Evolutionary conservation across 257 asterid genomes (phyloP).

Genomic region (Solanum sparsipilum): DNA sequence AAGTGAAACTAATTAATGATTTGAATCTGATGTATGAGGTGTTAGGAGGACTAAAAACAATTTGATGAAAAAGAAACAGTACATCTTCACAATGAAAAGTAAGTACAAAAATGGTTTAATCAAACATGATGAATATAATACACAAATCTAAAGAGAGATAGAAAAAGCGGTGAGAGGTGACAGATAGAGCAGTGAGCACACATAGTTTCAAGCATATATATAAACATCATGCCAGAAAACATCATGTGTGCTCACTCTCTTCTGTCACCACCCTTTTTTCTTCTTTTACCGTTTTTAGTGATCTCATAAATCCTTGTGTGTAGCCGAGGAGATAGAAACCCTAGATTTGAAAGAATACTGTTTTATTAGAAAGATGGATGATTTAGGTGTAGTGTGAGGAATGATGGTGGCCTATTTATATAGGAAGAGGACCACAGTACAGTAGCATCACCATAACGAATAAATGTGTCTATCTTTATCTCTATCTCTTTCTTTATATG

Average conservation of each 20-base stretch:
- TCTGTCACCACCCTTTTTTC: conserved; percentile 43
- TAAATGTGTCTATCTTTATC: conserved; percentile 50
- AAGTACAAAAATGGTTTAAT: neutral
- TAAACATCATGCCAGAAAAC: conserved; percentile 49
- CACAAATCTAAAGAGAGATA: neutral
- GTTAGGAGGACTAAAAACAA: no score
- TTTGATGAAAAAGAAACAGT: no score
- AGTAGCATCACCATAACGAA: conserved; percentile 32
- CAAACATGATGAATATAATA: neutral
- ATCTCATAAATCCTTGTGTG: neutral
- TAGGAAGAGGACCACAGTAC: conserved; percentile 34
- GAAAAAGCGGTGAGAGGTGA: conserved; percentile 40
- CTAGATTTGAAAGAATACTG: conserved; percentile 7
- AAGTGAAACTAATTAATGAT: neutral
- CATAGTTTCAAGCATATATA: conserved; percentile 55
- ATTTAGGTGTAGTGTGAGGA: conserved; percentile 19
- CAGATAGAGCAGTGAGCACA: conserved; percentile 88
- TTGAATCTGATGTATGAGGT: neutral
- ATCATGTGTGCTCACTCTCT: conserved; percentile 56
- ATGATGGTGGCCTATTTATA: conserved; percentile 25
- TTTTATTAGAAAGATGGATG: neutral
- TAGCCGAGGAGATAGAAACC: neutral
- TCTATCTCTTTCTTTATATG: neutral
- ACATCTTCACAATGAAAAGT: neutral
- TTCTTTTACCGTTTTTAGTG: conserved; percentile 13